A percentile compares a stretch with the other conserved stretches of the same genome.
Evolutionary conservation across 1,284 basidiomycete species (phyloP).

Genomic region (Rhodotorula sp.): DNA sequence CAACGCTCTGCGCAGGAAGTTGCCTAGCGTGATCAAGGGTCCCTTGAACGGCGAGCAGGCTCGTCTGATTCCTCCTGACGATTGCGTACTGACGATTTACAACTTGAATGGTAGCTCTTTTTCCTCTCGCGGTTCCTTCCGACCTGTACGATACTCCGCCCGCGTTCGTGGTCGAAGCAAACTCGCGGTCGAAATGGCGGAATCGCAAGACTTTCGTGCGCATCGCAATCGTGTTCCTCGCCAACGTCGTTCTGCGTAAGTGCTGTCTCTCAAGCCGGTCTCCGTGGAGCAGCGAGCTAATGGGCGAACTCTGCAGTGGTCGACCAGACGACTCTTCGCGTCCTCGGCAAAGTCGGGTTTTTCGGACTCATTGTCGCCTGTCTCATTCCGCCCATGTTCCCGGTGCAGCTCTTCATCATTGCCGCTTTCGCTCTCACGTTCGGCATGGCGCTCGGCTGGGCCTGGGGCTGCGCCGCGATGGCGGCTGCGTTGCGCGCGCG

Average conservation of each 20-base stretch:
- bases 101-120: too few relatives aligned
- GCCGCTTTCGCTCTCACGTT: constrained; percentile 56
- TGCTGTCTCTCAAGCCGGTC: too few relatives aligned
- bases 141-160: constrained; percentile 1
- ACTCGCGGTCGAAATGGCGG: constrained; percentile 16
- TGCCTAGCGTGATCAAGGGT: too few relatives aligned
- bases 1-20: too few relatives aligned
- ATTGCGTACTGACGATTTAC: too few relatives aligned
- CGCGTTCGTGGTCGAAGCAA: background rate
- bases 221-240: constrained; percentile 40
- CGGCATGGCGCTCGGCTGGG: constrained; percentile 71
- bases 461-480: constrained; percentile 68
- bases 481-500: constrained; percentile 62
- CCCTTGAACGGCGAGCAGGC: too few relatives aligned
- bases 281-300: too few relatives aligned
- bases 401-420: constrained; percentile 47
- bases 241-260: constrained; percentile 40
- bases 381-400: constrained; percentile 46
- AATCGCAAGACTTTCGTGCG: constrained; percentile 24
- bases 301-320: constrained; percentile 27
- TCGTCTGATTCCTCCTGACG: too few relatives aligned
- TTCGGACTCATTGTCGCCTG: constrained; percentile 43
- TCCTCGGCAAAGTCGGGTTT: constrained; percentile 47
- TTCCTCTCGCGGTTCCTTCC: background rate
- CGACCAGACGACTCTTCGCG: constrained; percentile 38